Conservation (phyloP, 1,284 basidiomycete genomes). For the Ceratorhiza oryzae-sativae region DNA sequence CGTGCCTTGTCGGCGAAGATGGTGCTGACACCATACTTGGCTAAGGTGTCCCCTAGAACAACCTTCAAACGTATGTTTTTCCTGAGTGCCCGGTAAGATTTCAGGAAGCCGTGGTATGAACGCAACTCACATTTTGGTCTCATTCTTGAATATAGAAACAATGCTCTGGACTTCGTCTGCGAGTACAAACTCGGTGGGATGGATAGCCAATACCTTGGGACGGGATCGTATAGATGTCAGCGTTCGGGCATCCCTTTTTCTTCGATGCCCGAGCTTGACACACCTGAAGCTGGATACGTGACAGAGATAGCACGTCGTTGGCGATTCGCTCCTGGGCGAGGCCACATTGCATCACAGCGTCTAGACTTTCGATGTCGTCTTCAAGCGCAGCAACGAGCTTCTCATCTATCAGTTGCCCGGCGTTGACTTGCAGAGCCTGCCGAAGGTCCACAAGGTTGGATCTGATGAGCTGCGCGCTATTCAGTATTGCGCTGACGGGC, state of each 20-base stretch:
- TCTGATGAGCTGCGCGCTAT: constrained; percentile 46
- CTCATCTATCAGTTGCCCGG: constrained; percentile 52
- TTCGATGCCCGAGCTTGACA: not conserved
- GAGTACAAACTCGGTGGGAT: constrained; percentile 50
- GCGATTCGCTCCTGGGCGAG: constrained; percentile 54
- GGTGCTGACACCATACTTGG: constrained; percentile 40
- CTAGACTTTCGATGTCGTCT: constrained; percentile 40
- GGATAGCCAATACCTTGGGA: constrained; percentile 44
- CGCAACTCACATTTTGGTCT: constrained; percentile 50
- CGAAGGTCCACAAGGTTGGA: constrained; percentile 45
- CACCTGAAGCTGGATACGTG: constrained; percentile 52
- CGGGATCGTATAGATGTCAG: not conserved
- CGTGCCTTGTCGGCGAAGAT: constrained; percentile 46
- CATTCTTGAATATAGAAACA: constrained; percentile 52
- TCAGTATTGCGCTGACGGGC: constrained; percentile 48
- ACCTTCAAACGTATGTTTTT: constrained; percentile 46
- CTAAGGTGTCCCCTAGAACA: constrained; percentile 45
- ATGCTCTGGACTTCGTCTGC: constrained; percentile 49
- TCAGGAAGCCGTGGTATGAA: not conserved
- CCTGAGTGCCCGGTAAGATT: constrained; percentile 40
- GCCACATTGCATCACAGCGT: constrained; percentile 49
- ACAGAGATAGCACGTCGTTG: constrained; percentile 55
- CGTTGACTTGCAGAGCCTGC: constrained; percentile 48
- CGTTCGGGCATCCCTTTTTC: constrained; percentile 6
- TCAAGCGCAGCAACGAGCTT: constrained; percentile 19